Base-by-base conservation (phyloP, 139 green algal species). In the Chlorella sp. region DNA sequence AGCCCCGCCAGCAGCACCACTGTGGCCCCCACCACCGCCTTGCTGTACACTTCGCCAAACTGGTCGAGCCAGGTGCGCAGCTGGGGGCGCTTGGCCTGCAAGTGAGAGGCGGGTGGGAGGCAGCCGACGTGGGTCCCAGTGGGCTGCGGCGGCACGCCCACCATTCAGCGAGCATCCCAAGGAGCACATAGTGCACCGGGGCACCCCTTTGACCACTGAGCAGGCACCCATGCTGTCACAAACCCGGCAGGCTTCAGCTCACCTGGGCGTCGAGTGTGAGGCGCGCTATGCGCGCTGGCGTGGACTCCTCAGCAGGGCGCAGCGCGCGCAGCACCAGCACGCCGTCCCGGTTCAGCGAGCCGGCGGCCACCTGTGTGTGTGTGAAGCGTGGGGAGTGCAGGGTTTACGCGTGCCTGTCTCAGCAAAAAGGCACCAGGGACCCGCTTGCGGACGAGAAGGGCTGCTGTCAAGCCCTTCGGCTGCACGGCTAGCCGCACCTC, bases 251-350 rank as follows among this genome's bases (percentile, higher is more conserved):
- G 22, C 0, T 43, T 6, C 13, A 40, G 19, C 62, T 0, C 76
- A 93, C 94, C 92, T 96, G 92, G 20, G 95, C 95, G 48, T 94
- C 86, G 8, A 81, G 46, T 7, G 95, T 92, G 68, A 98, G 91
- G 30, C 83, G 70, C 1, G 95, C 94, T 34, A 98, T 98, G 40
- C 93, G 85, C 0, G 94, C 93, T n/a, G 95, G 94, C 8, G 95
- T 97, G 32, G 89, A 94, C 82, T 97, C 91, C 11, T 89, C 85
- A 24, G 90, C 84, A 0, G 1, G 38, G 5, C 85, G 83, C 32
- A 83, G 88, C 17, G 93, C 90, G 3, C 88, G 72, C 72, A 98
- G 28, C 36, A 95, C 92, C 75, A 98, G 91, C 43, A 92, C 62
- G 16, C 95, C 95, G 80, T 98, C 95, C 3, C 88, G 62, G 79